A percentile compares a stretch with the other conserved stretches of the same genome.
phyloP scores from a whole-genome alignment of 2,329 filamentous ascomycete species.

The Rutstroemia sp. region DNA sequence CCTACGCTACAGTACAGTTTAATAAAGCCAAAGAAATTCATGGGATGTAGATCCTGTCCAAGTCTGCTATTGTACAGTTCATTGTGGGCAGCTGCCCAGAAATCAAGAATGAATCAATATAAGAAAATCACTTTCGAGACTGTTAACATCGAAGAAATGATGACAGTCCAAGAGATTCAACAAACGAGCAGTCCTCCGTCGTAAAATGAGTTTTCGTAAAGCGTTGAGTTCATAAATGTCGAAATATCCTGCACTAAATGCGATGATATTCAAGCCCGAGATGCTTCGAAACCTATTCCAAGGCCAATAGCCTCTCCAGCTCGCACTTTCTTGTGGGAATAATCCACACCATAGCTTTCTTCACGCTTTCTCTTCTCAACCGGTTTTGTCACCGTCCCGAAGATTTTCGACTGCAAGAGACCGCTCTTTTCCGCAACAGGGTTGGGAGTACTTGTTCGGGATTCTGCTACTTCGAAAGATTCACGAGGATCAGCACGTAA shows the following conservation, averaged over 20 bases:
- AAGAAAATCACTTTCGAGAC: no score
- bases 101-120: no score
- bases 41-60: no score
- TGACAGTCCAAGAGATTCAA: no score
- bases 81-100: no score
- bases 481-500: constrained; percentile 49
- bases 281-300: constrained; percentile 39
- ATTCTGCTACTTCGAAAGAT: constrained; percentile 30
- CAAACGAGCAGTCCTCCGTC: no score
- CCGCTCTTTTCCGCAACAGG: constrained; percentile 34
- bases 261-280: constrained; percentile 5
- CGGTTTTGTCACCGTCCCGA: constrained; percentile 50
- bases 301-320: constrained; percentile 43
- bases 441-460: constrained; percentile 29
- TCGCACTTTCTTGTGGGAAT: constrained; percentile 41
- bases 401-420: constrained; percentile 54
- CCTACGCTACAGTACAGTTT: no score
- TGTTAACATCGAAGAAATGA: no score
- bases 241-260: neutral
- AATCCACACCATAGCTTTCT: constrained; percentile 10
- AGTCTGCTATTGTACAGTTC: no score
- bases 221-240: neutral
- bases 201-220: neutral
- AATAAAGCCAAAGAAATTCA: no score
- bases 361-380: constrained; percentile 31